phyloP scores from a whole-genome alignment of 306 rosid genomes.

The Castanea crenata region DNA sequence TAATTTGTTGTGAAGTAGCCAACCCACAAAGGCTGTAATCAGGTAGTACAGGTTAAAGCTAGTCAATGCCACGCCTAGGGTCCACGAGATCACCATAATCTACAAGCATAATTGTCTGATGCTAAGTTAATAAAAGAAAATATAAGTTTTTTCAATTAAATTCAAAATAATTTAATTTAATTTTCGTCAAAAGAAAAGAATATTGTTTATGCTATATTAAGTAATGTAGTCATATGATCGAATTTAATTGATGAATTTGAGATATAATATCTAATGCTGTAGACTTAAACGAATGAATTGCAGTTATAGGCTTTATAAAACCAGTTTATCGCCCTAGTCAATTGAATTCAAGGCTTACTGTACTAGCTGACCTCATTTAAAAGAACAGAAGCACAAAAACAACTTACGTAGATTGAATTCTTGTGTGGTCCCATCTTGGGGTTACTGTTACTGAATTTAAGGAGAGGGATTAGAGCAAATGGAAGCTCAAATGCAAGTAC shows the following conservation, averaged over 20 bases:
- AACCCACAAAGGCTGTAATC: constrained; percentile 59
- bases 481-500: constrained; percentile 90
- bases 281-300: no score
- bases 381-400: background rate
- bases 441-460: constrained; percentile 74
- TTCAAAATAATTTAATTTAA: no score
- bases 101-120: constrained; percentile 14
- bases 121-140: background rate
- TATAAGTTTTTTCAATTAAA: no score
- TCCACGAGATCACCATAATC: constrained; percentile 75
- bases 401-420: constrained; percentile 56
- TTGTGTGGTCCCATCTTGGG: constrained; percentile 93
- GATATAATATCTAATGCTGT: no score
- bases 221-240: no score
- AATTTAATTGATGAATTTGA: no score
- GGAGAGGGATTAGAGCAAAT: constrained; percentile 86
- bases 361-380: background rate
- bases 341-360: no score
- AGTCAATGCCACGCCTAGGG: constrained; percentile 58
- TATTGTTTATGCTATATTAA: no score
- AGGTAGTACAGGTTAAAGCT: constrained; percentile 84
- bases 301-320: no score
- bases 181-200: no score
- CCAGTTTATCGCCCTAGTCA: no score
- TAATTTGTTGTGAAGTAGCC: constrained; percentile 64